Evolutionary conservation across 139 green algal genomes (phyloP).

Genomic region (Penium margaritaceum): DNA sequence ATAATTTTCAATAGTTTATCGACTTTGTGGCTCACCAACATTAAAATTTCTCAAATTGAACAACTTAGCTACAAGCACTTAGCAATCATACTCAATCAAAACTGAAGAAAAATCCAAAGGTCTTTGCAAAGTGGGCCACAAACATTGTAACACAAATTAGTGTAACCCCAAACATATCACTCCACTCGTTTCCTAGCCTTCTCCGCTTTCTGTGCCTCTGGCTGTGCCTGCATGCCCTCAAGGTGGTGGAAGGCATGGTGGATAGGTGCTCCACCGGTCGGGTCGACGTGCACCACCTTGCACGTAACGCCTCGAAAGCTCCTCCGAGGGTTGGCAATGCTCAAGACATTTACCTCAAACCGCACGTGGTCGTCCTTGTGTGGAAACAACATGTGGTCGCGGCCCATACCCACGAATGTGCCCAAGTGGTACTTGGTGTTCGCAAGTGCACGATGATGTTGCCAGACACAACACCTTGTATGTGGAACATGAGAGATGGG

Average conservation of each 20-base stretch:
- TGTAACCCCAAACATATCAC: too few relatives aligned
- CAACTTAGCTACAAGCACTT: too few relatives aligned
- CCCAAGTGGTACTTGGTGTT: constrained; percentile 78
- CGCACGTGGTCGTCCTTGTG: constrained; percentile 63
- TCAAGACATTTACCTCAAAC: constrained; percentile 54
- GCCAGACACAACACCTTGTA: constrained; percentile 58
- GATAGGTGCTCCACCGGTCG: constrained; percentile 23
- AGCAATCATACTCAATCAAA: too few relatives aligned
- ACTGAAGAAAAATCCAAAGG: too few relatives aligned
- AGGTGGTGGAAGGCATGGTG: constrained; percentile 32
- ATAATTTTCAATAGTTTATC: too few relatives aligned
- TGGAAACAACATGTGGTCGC: constrained; percentile 82
- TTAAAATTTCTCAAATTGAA: too few relatives aligned
- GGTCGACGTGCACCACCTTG: constrained; percentile 33
- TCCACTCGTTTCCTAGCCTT: too few relatives aligned
- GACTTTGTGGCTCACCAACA: too few relatives aligned
- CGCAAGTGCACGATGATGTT: constrained; percentile 88
- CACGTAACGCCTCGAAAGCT: too few relatives aligned
- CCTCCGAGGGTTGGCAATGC: too few relatives aligned
- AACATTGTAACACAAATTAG: too few relatives aligned
- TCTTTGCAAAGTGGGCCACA: too few relatives aligned
- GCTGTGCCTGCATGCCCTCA: background rate
- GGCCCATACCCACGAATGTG: constrained; percentile 71
- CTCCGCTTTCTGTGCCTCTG: constrained; percentile 5
- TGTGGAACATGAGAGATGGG: background rate